Evolutionary conservation across 495 filamentous ascomycete species (phyloP).

Genomic region (Penicillium egyptiacum): DNA sequence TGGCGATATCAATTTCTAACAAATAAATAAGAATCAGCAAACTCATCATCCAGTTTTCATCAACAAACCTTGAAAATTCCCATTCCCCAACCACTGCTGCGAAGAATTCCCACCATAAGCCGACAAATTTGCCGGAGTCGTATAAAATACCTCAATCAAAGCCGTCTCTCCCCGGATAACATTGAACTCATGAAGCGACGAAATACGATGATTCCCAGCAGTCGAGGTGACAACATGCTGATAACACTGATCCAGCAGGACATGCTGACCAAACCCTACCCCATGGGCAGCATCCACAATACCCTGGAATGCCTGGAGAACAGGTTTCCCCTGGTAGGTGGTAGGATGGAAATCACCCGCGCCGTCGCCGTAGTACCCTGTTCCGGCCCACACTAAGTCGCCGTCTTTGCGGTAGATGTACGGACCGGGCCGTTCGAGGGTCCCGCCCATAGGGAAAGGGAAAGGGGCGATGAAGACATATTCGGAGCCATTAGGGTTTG

Average conservation of each 20-base stretch:
- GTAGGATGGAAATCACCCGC: constrained; percentile 37
- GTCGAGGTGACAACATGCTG: constrained; percentile 45
- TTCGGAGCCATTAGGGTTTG: constrained; percentile 39
- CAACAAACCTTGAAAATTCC: constrained; percentile 33
- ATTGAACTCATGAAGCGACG: constrained; percentile 52
- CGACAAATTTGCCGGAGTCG: constrained; percentile 23
- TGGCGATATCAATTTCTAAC: constrained; percentile 34
- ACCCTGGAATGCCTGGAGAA: constrained; percentile 52
- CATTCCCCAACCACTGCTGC: constrained; percentile 37
- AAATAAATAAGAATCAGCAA: neutral
- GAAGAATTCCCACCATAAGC: constrained; percentile 28
- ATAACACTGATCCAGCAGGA: constrained; percentile 48
- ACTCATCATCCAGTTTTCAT: neutral
- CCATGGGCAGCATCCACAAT: constrained; percentile 46
- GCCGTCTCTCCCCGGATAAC: constrained; percentile 35
- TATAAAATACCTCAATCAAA: constrained; percentile 33
- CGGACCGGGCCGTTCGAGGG: constrained; percentile 35
- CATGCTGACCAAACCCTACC: constrained; percentile 45
- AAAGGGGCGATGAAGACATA: constrained; percentile 55
- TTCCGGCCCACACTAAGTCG: constrained; percentile 54
- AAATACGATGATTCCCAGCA: constrained; percentile 44
- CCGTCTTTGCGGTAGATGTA: constrained; percentile 55
- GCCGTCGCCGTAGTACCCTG: constrained; percentile 48
- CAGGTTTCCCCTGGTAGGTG: constrained; percentile 42
- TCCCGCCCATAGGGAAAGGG: constrained; percentile 32